phyloP scores from a whole-genome alignment of 495 filamentous ascomycete genomes.

The Neurospora sp. region DNA sequence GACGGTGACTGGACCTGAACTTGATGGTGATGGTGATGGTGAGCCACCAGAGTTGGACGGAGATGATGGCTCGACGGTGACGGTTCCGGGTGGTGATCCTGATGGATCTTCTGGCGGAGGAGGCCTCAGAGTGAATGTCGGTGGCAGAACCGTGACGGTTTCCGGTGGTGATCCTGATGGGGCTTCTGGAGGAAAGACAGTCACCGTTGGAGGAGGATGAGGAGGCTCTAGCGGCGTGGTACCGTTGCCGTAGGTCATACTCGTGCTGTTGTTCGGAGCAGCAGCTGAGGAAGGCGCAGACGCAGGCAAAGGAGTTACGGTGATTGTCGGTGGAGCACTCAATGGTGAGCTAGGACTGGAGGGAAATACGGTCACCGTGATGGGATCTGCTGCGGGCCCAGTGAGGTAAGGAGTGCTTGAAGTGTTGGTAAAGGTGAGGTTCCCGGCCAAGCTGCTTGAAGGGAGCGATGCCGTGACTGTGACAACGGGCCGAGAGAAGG shows the following conservation, averaged over 20 bases:
- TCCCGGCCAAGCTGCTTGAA: conserved; percentile 1
- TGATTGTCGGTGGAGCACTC: neutral
- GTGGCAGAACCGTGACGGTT: conserved; percentile 6
- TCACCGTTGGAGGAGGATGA: neutral
- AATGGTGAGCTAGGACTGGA: neutral
- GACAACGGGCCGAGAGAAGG: neutral
- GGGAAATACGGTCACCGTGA: conserved; percentile 11
- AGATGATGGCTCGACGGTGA: neutral
- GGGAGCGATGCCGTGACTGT: conserved; percentile 5
- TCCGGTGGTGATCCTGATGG: neutral
- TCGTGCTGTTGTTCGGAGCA: neutral
- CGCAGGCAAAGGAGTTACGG: neutral
- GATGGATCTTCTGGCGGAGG: neutral
- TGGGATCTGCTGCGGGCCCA: neutral
- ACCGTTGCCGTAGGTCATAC: neutral
- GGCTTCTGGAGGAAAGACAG: neutral
- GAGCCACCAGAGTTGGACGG: neutral
- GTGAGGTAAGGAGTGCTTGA: neutral
- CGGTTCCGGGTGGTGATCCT: neutral
- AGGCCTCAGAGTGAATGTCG: neutral
- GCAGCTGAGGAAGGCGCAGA: neutral
- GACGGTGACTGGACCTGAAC: neutral
- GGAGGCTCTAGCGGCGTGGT: neutral
- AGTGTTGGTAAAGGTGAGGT: neutral
- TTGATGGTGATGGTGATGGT: neutral